phyloP scores from a whole-genome alignment of 441 rosid species.

The Eruca vesicaria region DNA sequence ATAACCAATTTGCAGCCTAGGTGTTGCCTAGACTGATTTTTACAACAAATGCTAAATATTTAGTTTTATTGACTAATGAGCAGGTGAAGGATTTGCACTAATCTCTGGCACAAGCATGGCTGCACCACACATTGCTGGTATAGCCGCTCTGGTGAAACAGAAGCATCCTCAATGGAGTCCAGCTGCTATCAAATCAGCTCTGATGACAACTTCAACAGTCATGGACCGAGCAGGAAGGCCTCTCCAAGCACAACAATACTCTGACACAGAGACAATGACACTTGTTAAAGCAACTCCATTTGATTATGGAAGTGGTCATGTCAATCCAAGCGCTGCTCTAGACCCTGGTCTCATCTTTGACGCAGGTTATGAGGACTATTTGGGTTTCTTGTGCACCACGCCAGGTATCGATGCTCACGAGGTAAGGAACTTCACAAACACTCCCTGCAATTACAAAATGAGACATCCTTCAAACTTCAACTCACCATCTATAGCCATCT shows the following conservation, averaged over 20 bases:
- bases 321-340: slow-evolving; percentile 88
- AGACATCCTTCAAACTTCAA: slow-evolving; percentile 85
- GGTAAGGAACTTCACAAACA: slow-evolving; percentile 70
- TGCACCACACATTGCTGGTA: slow-evolving; percentile 97
- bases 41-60: neutral
- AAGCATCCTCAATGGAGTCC: slow-evolving; percentile 96
- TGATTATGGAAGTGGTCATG: slow-evolving; percentile 97
- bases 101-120: slow-evolving; percentile 99
- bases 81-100: slow-evolving; percentile 79
- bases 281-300: slow-evolving; percentile 87
- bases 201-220: slow-evolving; percentile 85
- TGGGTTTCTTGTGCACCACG: slow-evolving; percentile 93
- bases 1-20: too few relatives aligned
- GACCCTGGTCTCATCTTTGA: slow-evolving; percentile 96
- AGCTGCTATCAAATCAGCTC: slow-evolving; percentile 91
- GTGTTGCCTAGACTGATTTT: too few relatives aligned
- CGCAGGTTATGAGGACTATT: slow-evolving; percentile 87
- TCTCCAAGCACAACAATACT: slow-evolving; percentile 86
- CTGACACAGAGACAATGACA: slow-evolving; percentile 74
- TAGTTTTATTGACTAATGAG: neutral
- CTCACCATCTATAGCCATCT: slow-evolving; percentile 78
- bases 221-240: slow-evolving; percentile 90
- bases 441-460: slow-evolving; percentile 75
- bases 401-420: slow-evolving; percentile 80
- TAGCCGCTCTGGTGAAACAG: slow-evolving; percentile 97